phyloP scores from a whole-genome alignment of 1,284 basidiomycete genomes.

The Sporisorium scitamineum region DNA sequence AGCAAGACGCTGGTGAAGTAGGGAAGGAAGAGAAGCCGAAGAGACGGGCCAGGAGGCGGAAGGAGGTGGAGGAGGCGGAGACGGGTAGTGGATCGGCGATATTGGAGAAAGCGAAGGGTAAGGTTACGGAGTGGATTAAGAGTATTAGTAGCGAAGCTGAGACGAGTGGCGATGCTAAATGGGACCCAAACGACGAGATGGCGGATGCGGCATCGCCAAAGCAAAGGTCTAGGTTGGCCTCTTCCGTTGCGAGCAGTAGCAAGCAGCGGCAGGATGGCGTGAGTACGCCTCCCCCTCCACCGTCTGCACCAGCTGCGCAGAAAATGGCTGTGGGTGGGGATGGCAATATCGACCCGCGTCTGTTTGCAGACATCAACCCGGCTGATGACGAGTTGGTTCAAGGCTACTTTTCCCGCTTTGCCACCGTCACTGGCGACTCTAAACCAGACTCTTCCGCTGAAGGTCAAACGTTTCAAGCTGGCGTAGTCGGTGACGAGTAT shows the following conservation, averaged over 20 bases:
- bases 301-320: neutral
- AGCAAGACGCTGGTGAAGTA: neutral
- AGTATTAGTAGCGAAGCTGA: slow-evolving; percentile 26
- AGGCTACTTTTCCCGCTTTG: slow-evolving; percentile 32
- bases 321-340: neutral
- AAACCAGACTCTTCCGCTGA: neutral
- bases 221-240: neutral
- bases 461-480: neutral
- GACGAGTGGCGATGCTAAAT: slow-evolving; percentile 1
- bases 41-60: neutral
- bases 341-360: slow-evolving; percentile 9
- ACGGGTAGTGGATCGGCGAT: slow-evolving; percentile 21
- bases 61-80: slow-evolving; percentile 1
- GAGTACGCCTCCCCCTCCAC: neutral
- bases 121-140: slow-evolving; percentile 43
- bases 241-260: slow-evolving; percentile 6
- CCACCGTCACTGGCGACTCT: slow-evolving; percentile 23
- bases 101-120: slow-evolving; percentile 21
- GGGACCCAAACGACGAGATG: slow-evolving; percentile 7
- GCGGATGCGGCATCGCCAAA: neutral
- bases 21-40: neutral
- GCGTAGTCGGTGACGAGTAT: slow-evolving; percentile 26
- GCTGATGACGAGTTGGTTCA: slow-evolving; percentile 6
- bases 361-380: neutral
- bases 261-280: neutral